phyloP scores from a whole-genome alignment of 441 rosid genomes.

The Pelargonium citronellum region DNA sequence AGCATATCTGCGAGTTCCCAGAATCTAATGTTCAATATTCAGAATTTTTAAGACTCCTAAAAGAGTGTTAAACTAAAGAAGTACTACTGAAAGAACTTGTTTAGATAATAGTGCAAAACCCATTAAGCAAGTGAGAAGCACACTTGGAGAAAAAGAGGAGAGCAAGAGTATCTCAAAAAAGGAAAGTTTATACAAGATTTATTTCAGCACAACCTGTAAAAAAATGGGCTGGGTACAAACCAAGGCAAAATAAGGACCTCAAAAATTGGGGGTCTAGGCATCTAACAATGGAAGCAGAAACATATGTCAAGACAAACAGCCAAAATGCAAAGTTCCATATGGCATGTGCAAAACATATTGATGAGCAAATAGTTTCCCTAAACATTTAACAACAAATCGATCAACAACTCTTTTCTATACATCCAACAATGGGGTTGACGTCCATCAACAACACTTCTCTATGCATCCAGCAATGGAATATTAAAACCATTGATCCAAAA shows the following conservation, averaged over 20 bases:
- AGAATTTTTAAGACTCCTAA: constrained; percentile 34
- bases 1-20: constrained; percentile 78
- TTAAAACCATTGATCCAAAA: not conserved
- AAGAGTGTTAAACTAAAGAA: constrained; percentile 25
- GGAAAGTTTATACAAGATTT: not conserved
- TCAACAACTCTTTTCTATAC: too few species aligned
- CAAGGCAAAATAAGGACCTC: not conserved
- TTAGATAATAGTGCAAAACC: constrained; percentile 13
- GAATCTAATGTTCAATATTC: constrained; percentile 61
- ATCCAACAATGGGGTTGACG: not conserved
- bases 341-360: not conserved
- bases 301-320: not conserved
- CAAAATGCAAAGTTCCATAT: not conserved
- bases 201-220: not conserved
- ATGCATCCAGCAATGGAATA: not conserved
- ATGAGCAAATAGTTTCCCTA: not conserved
- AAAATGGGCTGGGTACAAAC: constrained; percentile 1
- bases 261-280: not conserved
- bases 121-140: constrained; percentile 16
- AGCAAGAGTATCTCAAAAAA: not conserved
- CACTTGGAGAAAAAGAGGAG: constrained; percentile 9
- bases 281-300: not conserved
- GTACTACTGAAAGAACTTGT: constrained; percentile 12
- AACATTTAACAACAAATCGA: not conserved
- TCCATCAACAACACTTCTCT: not conserved